Base-by-base conservation (phyloP, 306 rosid genomes). In the Cyclanthera cordifolia region DNA sequence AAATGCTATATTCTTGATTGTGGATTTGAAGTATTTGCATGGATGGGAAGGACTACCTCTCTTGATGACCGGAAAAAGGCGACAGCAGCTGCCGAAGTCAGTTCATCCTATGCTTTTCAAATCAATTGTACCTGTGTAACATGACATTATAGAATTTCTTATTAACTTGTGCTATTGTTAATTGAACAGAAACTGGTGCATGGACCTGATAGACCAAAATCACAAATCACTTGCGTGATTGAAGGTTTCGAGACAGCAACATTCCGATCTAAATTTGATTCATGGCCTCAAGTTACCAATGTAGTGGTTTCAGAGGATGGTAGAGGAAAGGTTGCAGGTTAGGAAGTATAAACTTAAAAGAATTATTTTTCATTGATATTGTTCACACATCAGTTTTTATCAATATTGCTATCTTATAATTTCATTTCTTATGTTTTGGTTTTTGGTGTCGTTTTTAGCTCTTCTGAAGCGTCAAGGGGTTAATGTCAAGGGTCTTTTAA, bases 321-420 rank as follows among this genome's bases (percentile, higher is more conserved):
- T 47, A 86, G 97, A 71, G 99, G 99, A 83, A 94, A 85, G 88
- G 99, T 94, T 69, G 99, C 99, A 81, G 99, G 99, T 94, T 73
- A 83, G 88, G 79, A 70, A 65, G 66, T 79, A 70, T 67, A 71
- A 76, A 70, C 30, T 74, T 63, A 57, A 16, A 30, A 43, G 75
- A 47, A 0, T 30, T 27, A 0, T 30, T 37, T 65, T 53, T 52
- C 56, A 49, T 73, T 76, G 77, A 63, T 55, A 49, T 45, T 60
- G 48, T 11, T 49, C 4, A 16, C 0, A 20, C 4, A 19, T 8
- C 32, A 37, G 6, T 39, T 10, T 10, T 63, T 39, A 17, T 65
- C 17, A 5, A 23, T 41, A 43, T 45, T 45, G 13, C 53, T 14
- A 45, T 11, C 28, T 15, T 14, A n/a, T n/a, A 16, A 7, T 15